These are phyloP conservation scores for Apiospora malaysiana DNA, from an alignment of 2,329 filamentous ascomycete genomes.

Conservation along the genomic window DNA sequence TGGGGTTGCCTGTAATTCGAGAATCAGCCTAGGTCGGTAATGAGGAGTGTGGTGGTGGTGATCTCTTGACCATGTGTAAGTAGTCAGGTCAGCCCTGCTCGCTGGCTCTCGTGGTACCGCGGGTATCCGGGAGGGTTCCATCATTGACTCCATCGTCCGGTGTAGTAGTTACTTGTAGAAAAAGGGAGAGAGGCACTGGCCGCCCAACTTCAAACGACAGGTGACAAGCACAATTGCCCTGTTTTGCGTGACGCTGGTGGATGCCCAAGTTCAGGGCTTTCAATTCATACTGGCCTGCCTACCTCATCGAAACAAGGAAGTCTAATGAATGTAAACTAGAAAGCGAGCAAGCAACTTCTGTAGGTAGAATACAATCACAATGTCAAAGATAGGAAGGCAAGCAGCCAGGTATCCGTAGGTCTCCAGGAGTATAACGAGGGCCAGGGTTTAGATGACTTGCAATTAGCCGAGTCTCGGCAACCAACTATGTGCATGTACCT, in stretches of 20 bases:
- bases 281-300: background rate
- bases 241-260: background rate
- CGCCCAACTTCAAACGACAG: slow-evolving; percentile 2
- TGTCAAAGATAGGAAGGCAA: background rate
- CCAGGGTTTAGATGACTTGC: background rate
- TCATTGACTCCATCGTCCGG: slow-evolving; percentile 7
- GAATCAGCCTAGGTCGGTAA: background rate
- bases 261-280: too few relatives aligned
- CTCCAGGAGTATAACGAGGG: background rate
- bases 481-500: background rate
- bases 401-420: too few relatives aligned
- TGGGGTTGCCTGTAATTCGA: background rate
- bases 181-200: background rate
- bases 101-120: background rate
- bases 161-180: slow-evolving; percentile 5
- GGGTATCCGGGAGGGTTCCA: slow-evolving; percentile 14
- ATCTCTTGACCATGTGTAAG: slow-evolving; percentile 6
- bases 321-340: background rate
- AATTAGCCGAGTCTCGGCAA: slow-evolving; percentile 5
- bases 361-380: background rate
- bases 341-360: background rate
- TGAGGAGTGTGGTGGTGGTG: background rate
- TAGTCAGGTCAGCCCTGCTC: slow-evolving; percentile 16
- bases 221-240: background rate
- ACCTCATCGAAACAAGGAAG: background rate